These are phyloP conservation scores for Aspergillus conjunctus DNA, from an alignment of 495 filamentous ascomycete genomes.

Conservation along the genomic window DNA sequence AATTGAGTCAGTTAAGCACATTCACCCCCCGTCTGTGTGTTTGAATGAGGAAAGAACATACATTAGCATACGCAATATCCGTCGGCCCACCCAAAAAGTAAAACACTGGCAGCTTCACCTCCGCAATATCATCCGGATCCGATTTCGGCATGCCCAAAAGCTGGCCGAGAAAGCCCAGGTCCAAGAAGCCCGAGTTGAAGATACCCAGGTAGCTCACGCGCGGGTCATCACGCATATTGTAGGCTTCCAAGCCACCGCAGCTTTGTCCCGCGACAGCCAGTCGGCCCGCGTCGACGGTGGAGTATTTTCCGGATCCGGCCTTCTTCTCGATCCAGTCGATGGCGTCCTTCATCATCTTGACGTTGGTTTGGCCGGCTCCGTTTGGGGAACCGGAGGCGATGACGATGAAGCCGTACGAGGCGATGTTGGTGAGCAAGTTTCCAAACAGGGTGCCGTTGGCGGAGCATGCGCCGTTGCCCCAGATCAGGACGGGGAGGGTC, in stretches of 20 bases:
- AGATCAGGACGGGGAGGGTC: constrained; percentile 4
- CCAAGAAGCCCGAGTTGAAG: constrained; percentile 15
- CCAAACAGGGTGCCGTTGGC: constrained; percentile 14
- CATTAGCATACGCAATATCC: constrained; percentile 20
- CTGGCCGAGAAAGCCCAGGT: neutral
- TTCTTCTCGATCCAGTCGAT: constrained; percentile 1
- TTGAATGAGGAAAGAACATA: constrained; percentile 1
- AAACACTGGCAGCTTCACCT: constrained; percentile 17
- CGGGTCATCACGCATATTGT: constrained; percentile 13
- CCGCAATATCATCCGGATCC: constrained; percentile 1
- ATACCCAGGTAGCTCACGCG: constrained; percentile 9
- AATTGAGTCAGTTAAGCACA: neutral
- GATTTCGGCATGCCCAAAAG: neutral
- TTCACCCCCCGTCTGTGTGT: neutral
- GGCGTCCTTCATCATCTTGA: constrained; percentile 8
- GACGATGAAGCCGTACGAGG: constrained; percentile 13
- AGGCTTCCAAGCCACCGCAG: constrained; percentile 14
- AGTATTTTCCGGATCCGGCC: neutral
- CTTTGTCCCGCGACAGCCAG: constrained; percentile 13
- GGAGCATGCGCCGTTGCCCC: constrained; percentile 17
- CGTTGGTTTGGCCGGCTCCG: constrained; percentile 1
- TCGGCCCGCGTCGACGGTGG: neutral
- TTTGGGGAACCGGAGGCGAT: constrained; percentile 10
- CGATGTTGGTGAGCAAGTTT: constrained; percentile 13
- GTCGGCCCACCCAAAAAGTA: constrained; percentile 15